These are phyloP conservation scores for Phytophthora rubi DNA, from an alignment of 352 stramenopile genomes.

Conservation along the genomic window DNA sequence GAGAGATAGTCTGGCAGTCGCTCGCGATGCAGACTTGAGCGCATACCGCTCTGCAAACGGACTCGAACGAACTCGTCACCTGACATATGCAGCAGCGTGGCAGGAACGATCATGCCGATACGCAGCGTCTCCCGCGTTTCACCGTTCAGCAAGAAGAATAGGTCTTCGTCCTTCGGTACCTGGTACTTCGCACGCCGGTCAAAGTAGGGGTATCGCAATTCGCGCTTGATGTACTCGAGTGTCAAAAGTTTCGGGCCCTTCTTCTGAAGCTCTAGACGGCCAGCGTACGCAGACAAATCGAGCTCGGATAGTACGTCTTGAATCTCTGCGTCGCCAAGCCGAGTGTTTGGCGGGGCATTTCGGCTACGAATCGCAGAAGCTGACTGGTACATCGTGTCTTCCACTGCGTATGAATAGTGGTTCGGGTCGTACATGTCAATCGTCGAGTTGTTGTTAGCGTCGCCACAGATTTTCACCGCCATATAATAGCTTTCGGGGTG, in stretches of 20 bases:
- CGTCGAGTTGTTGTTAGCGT: conserved; percentile 92
- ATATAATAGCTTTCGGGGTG: conserved; percentile 93
- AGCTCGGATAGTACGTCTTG: conserved; percentile 88
- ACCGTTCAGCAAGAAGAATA: conserved; percentile 88
- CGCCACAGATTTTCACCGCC: conserved; percentile 91
- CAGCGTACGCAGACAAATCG: conserved; percentile 87
- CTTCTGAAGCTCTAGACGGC: conserved; percentile 88
- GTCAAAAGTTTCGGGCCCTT: conserved; percentile 89
- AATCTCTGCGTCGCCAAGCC: conserved; percentile 81
- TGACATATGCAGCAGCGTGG: conserved; percentile 84
- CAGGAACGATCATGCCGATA: conserved; percentile 87
- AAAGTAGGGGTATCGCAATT: conserved; percentile 91
- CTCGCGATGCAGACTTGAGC: conserved; percentile 78
- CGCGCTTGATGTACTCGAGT: conserved; percentile 89
- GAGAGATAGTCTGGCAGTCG: conserved; percentile 81
- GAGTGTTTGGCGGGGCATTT: conserved; percentile 58
- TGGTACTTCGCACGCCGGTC: conserved; percentile 89
- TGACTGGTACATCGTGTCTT: conserved; percentile 93
- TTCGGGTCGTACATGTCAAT: conserved; percentile 93
- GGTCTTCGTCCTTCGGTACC: conserved; percentile 81
- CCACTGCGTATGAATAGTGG: conserved; percentile 90
- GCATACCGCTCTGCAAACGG: conserved; percentile 85
- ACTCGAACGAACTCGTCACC: conserved; percentile 87
- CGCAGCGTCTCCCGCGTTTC: conserved; percentile 84
- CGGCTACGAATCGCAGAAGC: conserved; percentile 80